Percentiles rank a stretch among this genome's conserved stretches.
Conservation (phyloP, 148 eudicot genomes). For the Diospyros lotus region DNA sequence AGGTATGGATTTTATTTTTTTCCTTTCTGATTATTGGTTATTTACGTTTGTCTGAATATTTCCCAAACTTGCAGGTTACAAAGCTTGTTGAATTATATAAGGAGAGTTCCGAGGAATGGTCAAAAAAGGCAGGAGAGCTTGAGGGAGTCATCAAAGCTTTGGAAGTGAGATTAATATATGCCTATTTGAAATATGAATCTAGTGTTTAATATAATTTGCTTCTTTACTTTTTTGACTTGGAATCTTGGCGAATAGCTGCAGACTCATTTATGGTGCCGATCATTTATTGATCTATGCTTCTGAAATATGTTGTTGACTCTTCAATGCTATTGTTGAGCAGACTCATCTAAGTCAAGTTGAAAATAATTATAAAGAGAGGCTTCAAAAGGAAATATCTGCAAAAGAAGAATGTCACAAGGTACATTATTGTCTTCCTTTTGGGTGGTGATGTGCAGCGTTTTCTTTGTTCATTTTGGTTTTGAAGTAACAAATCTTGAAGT, state of each 20-base stretch:
- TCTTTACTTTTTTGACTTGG: background rate
- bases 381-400: constrained; percentile 64
- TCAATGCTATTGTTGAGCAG: constrained; percentile 25
- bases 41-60: constrained; percentile 6
- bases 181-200: background rate
- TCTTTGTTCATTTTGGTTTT: background rate
- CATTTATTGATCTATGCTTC: background rate
- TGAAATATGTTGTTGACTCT: constrained; percentile 7
- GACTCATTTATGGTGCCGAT: background rate
- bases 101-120: constrained; percentile 96
- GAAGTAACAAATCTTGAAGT: background rate
- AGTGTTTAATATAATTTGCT: constrained; percentile 3
- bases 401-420: constrained; percentile 68
- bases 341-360: constrained; percentile 80
- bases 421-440: background rate
- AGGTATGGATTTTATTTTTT: constrained; percentile 1
- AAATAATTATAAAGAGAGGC: constrained; percentile 75
- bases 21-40: background rate
- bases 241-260: background rate
- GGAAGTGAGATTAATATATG: constrained; percentile 43
- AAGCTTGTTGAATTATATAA: constrained; percentile 87
- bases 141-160: constrained; percentile 96
- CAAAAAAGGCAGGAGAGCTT: constrained; percentile 92
- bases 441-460: background rate
- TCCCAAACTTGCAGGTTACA: constrained; percentile 30